Evolutionary conservation across 2,329 filamentous ascomycete genomes (phyloP).

Genomic region (Neoarthrinium moseri): DNA sequence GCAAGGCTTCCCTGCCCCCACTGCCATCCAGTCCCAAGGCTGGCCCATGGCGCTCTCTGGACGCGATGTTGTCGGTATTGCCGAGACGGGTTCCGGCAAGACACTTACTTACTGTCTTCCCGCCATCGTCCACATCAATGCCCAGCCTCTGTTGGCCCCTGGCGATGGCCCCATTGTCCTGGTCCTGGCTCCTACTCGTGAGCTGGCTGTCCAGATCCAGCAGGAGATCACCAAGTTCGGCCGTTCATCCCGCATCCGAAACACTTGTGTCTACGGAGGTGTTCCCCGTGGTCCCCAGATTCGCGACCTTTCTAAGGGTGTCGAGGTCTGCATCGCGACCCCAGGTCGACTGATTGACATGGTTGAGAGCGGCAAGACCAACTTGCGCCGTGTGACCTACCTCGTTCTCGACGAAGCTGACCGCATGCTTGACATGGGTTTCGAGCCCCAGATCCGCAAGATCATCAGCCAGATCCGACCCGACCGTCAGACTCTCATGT

Average conservation of each 20-base stretch:
- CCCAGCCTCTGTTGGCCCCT: constrained; percentile 90
- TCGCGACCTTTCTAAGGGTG: constrained; percentile 88
- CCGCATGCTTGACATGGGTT: constrained; percentile 99
- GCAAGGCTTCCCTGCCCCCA: constrained; percentile 90
- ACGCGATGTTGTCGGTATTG: constrained; percentile 97
- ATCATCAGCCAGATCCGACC: constrained; percentile 97
- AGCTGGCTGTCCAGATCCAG: constrained; percentile 97
- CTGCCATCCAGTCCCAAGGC: constrained; percentile 95
- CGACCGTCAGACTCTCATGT: constrained; percentile 99
- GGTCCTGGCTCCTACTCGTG: constrained; percentile 93
- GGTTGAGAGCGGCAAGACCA: constrained; percentile 96
- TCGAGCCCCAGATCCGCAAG: constrained; percentile 99
- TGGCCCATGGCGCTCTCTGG: constrained; percentile 99
- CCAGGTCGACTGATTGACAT: constrained; percentile 98
- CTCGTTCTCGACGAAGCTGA: constrained; percentile 98
- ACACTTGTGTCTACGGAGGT: constrained; percentile 98
- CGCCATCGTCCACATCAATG: constrained; percentile 99
- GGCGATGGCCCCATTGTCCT: constrained; percentile 97
- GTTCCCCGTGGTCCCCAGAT: constrained; percentile 98
- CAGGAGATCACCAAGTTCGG: constrained; percentile 98
- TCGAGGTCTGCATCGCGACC: constrained; percentile 98
- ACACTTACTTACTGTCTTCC: constrained; percentile 97
- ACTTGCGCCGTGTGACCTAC: constrained; percentile 96
- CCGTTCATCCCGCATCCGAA: constrained; percentile 95
- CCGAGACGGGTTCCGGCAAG: constrained; percentile 98